Evolutionary conservation across 2,329 filamentous ascomycete genomes (phyloP), one percentile per base, ranked within the genome.

Genomic region (Aureobasidium sp.): DNA sequence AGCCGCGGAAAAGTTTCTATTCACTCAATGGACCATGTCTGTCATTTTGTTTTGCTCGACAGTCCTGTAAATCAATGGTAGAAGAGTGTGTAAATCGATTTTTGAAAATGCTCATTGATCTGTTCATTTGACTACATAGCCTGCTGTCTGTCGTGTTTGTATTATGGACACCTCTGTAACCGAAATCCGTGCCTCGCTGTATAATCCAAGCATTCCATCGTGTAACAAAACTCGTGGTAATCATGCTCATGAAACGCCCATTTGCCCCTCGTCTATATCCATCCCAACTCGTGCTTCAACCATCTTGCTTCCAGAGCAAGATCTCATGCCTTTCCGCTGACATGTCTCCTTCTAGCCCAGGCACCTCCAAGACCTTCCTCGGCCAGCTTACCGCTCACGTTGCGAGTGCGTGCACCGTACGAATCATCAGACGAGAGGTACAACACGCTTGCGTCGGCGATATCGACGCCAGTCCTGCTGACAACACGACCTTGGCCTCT

Each of bases 311-410:
- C 53, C 53, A 34, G 53, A 57, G 53, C 39, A 57, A 44, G 17
- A 20, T 1, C 36, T 45, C 29, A 57, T 20, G 39, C 27, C 41
- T 44, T 69, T 63, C 70, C 76, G 68, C 73, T 78, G 14, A 76
- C 71, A 63, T 77, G 79, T 66, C 78, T 60, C 55, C 60, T 70
- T 61, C 72, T 71, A 27, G 71, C 64, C 70, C 67, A 72, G 25
- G 68, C 64, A 60, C 44, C 77, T 2, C 75, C 84, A 51, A 82
- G 76, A 1, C 88, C 88, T 71, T 92, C 89, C 71, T 91, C 88
- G 0, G 82, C 87, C 61, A 86, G 74, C 77, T 88, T 90, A 1
- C 88, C 89, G 70, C 87, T 91, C 2, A 90, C 87, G 64, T 87
- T 85, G 49, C 87, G 76, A 51, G 82, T 76, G 20, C 74, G 76